These are phyloP conservation scores for Moelleriella libera DNA, from an alignment of 2,329 filamentous ascomycete genomes.

Conservation along the genomic window DNA sequence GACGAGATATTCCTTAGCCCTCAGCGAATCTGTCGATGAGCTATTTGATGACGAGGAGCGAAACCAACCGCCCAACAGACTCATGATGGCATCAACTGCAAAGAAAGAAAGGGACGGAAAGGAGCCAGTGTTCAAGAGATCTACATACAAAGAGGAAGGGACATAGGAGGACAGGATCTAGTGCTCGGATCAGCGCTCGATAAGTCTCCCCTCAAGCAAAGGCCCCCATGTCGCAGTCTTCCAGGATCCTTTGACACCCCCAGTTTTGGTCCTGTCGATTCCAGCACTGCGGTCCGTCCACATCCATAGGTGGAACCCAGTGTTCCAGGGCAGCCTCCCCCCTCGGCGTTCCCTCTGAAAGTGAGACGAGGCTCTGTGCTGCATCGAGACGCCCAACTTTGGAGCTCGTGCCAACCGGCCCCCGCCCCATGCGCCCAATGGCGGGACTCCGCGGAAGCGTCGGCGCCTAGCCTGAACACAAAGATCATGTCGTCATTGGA, in stretches of 20 bases:
- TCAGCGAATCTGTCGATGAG: slow-evolving; percentile 15
- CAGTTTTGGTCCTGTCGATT: too few relatives aligned
- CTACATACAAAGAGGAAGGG: background rate
- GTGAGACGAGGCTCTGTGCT: too few relatives aligned
- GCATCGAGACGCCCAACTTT: too few relatives aligned
- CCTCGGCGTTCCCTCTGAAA: too few relatives aligned
- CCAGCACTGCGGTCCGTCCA: too few relatives aligned
- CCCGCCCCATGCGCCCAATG: too few relatives aligned
- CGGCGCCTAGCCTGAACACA: too few relatives aligned
- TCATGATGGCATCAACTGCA: slow-evolving; percentile 19
- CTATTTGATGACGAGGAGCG: slow-evolving; percentile 19
- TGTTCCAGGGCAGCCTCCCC: too few relatives aligned
- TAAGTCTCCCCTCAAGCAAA: background rate
- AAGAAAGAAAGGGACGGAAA: background rate
- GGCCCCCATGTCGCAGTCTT: background rate
- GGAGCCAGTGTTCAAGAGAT: background rate
- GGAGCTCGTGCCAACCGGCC: too few relatives aligned
- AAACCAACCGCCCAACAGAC: slow-evolving; percentile 36
- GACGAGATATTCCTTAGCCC: slow-evolving; percentile 14
- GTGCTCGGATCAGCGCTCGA: background rate
- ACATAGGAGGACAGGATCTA: background rate
- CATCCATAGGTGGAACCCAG: too few relatives aligned
- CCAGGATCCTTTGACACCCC: background rate
- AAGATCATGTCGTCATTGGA: too few relatives aligned
- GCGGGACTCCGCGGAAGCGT: too few relatives aligned